A percentile compares a stretch with the other conserved stretches of the same genome.
These are phyloP conservation scores for Camelina neglecta DNA, from an alignment of 345 rosid species.

Conservation along the genomic window DNA sequence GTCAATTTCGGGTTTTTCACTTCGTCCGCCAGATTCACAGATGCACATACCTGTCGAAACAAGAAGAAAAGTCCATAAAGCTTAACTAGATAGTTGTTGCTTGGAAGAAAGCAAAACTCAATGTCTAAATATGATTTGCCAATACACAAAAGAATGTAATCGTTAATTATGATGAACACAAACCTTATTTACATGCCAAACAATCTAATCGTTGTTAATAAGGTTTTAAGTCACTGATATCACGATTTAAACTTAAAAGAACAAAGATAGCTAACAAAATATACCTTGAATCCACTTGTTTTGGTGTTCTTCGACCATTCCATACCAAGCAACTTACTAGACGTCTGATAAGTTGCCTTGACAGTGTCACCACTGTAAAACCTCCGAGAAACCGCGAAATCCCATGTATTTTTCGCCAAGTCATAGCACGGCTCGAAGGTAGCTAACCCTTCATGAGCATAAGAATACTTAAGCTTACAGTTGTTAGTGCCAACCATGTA, in stretches of 20 bases:
- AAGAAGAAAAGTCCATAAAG: neutral
- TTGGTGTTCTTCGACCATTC: slow-evolving; percentile 82
- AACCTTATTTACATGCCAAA: neutral
- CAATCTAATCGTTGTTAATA: neutral
- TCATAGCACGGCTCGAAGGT: slow-evolving; percentile 86
- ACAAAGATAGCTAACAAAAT: neutral
- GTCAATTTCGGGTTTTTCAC: slow-evolving; percentile 63
- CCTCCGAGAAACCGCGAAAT: slow-evolving; percentile 67
- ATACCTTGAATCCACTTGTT: slow-evolving; percentile 73
- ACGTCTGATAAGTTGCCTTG: slow-evolving; percentile 80
- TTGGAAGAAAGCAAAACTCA: neutral
- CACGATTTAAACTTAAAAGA: neutral
- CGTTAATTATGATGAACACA: neutral
- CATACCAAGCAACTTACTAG: slow-evolving; percentile 67
- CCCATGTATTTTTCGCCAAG: slow-evolving; percentile 80
- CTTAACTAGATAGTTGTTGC: neutral
- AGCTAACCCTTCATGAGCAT: slow-evolving; percentile 63
- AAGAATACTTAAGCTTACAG: slow-evolving; percentile 84
- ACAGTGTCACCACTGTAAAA: slow-evolving; percentile 66
- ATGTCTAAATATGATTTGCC: neutral
- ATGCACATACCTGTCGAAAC: slow-evolving; percentile 57
- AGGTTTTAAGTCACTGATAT: neutral
- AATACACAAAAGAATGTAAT: slow-evolving; percentile 2
- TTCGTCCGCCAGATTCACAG: slow-evolving; percentile 72
- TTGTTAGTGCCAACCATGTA: slow-evolving; percentile 71